Evolutionary conservation across 305 asterid genomes (phyloP).

Genomic region (Fraxinus velutina): DNA sequence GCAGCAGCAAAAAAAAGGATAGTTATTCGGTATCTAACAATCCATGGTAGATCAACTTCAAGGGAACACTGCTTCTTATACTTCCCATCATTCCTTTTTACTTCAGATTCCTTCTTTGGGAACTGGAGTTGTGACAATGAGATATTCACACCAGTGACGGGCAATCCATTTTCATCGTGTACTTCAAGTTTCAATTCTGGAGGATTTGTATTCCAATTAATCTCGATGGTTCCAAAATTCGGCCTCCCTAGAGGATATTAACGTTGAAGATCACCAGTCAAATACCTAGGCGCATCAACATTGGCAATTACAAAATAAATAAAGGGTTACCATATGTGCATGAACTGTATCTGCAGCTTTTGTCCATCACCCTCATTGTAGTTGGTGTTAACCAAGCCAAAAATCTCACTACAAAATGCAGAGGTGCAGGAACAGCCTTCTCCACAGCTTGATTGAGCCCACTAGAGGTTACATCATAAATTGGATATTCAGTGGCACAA

Average conservation of each 20-base stretch:
- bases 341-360: constrained; percentile 26
- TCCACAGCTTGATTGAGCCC: constrained; percentile 37
- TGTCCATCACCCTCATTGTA: constrained; percentile 31
- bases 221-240: constrained; percentile 32
- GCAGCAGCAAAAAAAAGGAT: constrained; percentile 24
- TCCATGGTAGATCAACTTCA: constrained; percentile 30
- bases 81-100: constrained; percentile 6
- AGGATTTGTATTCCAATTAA: constrained; percentile 29
- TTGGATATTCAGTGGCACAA: constrained; percentile 31
- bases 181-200: constrained; percentile 25
- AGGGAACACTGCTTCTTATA: constrained; percentile 24
- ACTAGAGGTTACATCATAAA: constrained; percentile 34
- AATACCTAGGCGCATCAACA: not conserved
- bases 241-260: constrained; percentile 25
- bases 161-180: constrained; percentile 27
- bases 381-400: constrained; percentile 32
- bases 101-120: constrained; percentile 5
- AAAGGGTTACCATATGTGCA: constrained; percentile 31
- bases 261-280: not conserved
- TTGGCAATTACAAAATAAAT: not conserved
- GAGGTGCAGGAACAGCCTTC: constrained; percentile 29
- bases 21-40: constrained; percentile 30
- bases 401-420: constrained; percentile 26
- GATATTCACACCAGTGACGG: constrained; percentile 24
- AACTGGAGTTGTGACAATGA: constrained; percentile 23